Percentiles rank a stretch among this genome's conserved stretches.
phyloP scores from a whole-genome alignment of 768 basidiomycete species.

The Pulveroboletus sp. region DNA sequence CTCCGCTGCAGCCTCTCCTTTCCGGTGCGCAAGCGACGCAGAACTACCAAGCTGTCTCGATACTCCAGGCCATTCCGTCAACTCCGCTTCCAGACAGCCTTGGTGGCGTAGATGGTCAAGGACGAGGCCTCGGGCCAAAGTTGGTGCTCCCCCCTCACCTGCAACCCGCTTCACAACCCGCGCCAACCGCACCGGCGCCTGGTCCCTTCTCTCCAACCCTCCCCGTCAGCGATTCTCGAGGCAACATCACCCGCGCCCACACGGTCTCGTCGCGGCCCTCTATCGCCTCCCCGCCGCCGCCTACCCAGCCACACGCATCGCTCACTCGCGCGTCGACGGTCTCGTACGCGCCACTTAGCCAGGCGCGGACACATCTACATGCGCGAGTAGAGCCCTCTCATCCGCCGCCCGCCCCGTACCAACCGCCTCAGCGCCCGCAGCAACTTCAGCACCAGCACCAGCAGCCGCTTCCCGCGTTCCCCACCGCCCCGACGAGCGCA shows the following conservation, averaged over 20 bases:
- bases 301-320: slow-evolving; percentile 10
- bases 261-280: slow-evolving; percentile 25
- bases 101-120: slow-evolving; percentile 13
- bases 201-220: slow-evolving; percentile 18
- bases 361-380: slow-evolving; percentile 8
- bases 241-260: slow-evolving; percentile 25
- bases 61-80: slow-evolving; percentile 13
- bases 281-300: slow-evolving; percentile 12
- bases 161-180: slow-evolving; percentile 18
- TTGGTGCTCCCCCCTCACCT: slow-evolving; percentile 6
- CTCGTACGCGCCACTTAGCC: slow-evolving; percentile 14
- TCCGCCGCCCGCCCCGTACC: no score
- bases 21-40: slow-evolving; percentile 13
- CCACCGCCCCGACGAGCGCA: slow-evolving; percentile 54
- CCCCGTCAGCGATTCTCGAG: slow-evolving; percentile 12
- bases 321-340: slow-evolving; percentile 25
- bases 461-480: slow-evolving; percentile 58
- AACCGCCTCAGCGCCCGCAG: slow-evolving; percentile 17
- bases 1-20: slow-evolving; percentile 12
- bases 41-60: slow-evolving; percentile 19
- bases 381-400: slow-evolving; percentile 5
- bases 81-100: not conserved
- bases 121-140: slow-evolving; percentile 8
- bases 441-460: no score
- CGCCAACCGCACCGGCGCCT: slow-evolving; percentile 12